phyloP scores from a whole-genome alignment of 306 rosid genomes.

The Abrus precatorius region DNA sequence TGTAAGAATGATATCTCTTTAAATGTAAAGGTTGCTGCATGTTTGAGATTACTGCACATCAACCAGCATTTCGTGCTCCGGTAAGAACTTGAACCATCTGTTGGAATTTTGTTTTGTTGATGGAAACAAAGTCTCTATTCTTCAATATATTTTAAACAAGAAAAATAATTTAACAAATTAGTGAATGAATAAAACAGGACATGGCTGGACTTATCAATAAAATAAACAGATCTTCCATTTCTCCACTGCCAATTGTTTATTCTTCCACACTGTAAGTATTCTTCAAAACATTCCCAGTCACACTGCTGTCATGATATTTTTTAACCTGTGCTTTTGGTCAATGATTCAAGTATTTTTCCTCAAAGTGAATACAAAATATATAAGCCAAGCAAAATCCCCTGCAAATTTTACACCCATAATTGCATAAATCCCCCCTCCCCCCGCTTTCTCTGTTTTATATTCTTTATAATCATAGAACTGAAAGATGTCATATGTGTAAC shows the following conservation, averaged over 20 bases:
- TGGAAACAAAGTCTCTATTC: conserved; percentile 37
- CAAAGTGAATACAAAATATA: conserved; percentile 30
- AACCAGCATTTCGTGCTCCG: conserved; percentile 92
- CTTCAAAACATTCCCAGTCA: conserved; percentile 39
- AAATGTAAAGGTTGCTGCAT: conserved; percentile 81
- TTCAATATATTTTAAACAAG: conserved; percentile 14
- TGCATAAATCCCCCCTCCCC: background rate
- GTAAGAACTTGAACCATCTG: conserved; percentile 59
- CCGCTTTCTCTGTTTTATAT: conserved; percentile 10
- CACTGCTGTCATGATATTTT: conserved; percentile 36
- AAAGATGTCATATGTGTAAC: conserved; percentile 41
- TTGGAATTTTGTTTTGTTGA: conserved; percentile 16
- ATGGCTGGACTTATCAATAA: conserved; percentile 91
- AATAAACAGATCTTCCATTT: conserved; percentile 88
- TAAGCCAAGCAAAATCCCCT: conserved; percentile 3
- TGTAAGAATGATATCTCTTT: conserved; percentile 45
- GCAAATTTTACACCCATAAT: background rate
- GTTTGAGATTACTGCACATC: conserved; percentile 93
- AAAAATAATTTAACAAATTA: conserved; percentile 27
- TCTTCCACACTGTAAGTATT: conserved; percentile 82
- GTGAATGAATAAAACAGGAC: conserved; percentile 72
- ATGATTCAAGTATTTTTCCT: conserved; percentile 21
- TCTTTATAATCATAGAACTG: conserved; percentile 31
- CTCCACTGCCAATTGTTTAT: conserved; percentile 91
- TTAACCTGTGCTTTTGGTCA: conserved; percentile 20